Base-by-base conservation (phyloP, 1,284 basidiomycete genomes). In the Sporisorium iseilematis-ciliati region DNA sequence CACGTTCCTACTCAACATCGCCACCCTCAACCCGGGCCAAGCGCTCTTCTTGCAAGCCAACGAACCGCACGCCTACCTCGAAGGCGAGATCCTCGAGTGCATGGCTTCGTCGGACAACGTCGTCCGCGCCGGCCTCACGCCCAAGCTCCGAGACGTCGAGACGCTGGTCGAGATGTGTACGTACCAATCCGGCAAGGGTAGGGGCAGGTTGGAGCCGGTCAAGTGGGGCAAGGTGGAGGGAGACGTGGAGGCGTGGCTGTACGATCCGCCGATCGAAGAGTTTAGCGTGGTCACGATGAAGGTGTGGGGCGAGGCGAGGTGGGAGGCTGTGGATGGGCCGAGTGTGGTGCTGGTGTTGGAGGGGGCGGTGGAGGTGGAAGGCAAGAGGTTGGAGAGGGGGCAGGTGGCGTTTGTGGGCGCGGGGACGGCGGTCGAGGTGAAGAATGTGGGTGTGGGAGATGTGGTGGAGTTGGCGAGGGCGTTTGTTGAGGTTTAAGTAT, bases 51-150 rank as follows among this genome's bases (percentile, higher is more conserved):
- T 99, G 12, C 92, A 93, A 43, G 96, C 96, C 1, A 93, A 97
- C 76, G 94, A 97, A 86, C 96, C 97, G 1, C 96, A 99, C 79
- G 97, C 97, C 1, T 99, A 99, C 85, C 89, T 99, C 58, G 91
- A 90, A 38, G 84, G 84, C 14, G 76, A 83, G 41, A 82, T 83
- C 42, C 58, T 84, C 29, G 83, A 85, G 61, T 85, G 83, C 78
- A 85, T 85, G 83, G 83, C 83, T 7, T 67, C 72, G 7, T 75
- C 68, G 65, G 96, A 99, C 87, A 99, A 99, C 86, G 97, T 99
- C 84, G 97, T 99, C 64, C 92, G 97, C 51, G 97, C 97, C 2
- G 97, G 97, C 20, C 90, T 99, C 45, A 99, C 97, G 0, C 96
- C 97, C 12, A 99, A 99, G 86, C 89, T 93, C 23, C 91, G 96